Evolutionary conservation across 495 filamentous ascomycete genomes (phyloP), one percentile per base, ranked within the genome.

Genomic region (Penicillium steckii): DNA sequence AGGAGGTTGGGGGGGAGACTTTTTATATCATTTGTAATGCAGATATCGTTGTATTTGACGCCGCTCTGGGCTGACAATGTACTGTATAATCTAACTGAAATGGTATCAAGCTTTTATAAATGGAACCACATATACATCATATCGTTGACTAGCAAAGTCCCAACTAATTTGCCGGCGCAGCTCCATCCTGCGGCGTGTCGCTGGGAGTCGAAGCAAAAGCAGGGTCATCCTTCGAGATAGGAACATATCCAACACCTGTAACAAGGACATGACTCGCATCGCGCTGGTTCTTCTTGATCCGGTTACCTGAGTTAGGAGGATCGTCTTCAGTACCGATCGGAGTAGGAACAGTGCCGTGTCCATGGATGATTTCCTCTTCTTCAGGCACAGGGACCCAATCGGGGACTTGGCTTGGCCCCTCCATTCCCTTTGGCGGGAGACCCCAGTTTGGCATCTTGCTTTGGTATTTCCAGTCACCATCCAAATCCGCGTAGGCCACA

Each of bases 371-470:
- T 52, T 75, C 70, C 46, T 75, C 69, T 0, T 57, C 62, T 18
- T 67, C 66, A 4, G 63, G 52, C 7, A 56, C 71, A 47, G 61
- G 55, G 23, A 59, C 61, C 74, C 74, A 77, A 23, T 69, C 67
- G 0, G 72, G 71, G 8, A 83, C 80, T 32, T 80, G 72, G 1
- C 67, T 77, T 18, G 84, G 84, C 0, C 85, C 85, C n/a, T 76
- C 76, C 53, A 73, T 56, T 0, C 82, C 85, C 33, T 46, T 27
- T 13, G 91, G 91, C 1, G 91, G 91, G 45, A 91, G 64, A 25
- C 89, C 94, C 94, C 94, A 98, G 8, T 70, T 72, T 5, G 94
- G 95, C 66, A 96, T 75, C 19, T 81, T 78, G 53, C 91, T 96
- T 63, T 86, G 81, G 69, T 97, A 97, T 33, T 81, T 81, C 94